Evolutionary conservation across 1,284 basidiomycete genomes (phyloP).

Genomic region (Malassezia cuniculi): DNA sequence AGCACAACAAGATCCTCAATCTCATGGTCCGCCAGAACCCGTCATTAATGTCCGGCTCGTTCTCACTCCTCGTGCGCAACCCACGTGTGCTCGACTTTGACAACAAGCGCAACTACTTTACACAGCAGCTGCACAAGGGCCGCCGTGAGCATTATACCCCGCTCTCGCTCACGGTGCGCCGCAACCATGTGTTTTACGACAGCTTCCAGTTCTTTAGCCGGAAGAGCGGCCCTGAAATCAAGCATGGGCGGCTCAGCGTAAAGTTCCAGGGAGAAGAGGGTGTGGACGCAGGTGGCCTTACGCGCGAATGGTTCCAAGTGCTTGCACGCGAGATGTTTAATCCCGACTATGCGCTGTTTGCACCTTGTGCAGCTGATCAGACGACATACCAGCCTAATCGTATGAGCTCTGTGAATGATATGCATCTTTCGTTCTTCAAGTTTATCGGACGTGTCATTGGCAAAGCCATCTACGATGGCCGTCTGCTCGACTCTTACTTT

Average conservation of each 20-base stretch:
- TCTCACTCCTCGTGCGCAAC: slow-evolving; percentile 89
- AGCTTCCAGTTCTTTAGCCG: slow-evolving; percentile 84
- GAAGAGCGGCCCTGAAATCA: slow-evolving; percentile 87
- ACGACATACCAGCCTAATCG: slow-evolving; percentile 94
- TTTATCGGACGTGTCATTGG: slow-evolving; percentile 97
- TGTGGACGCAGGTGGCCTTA: slow-evolving; percentile 94
- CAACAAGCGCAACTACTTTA: slow-evolving; percentile 98
- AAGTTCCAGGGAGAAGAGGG: slow-evolving; percentile 96
- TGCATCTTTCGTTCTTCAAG: slow-evolving; percentile 94
- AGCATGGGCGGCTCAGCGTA: slow-evolving; percentile 91
- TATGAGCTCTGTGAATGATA: slow-evolving; percentile 67
- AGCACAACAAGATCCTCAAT: slow-evolving; percentile 86
- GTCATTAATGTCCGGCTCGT: slow-evolving; percentile 91
- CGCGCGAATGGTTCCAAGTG: slow-evolving; percentile 96
- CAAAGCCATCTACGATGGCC: slow-evolving; percentile 81
- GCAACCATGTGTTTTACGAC: slow-evolving; percentile 90
- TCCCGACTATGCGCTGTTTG: slow-evolving; percentile 96
- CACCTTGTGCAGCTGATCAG: slow-evolving; percentile 71
- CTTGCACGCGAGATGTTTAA: slow-evolving; percentile 98
- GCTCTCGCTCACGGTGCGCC: slow-evolving; percentile 79
- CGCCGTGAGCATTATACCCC: slow-evolving; percentile 66
- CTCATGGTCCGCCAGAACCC: slow-evolving; percentile 97
- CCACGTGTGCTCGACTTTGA: slow-evolving; percentile 96
- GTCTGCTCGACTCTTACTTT: slow-evolving; percentile 94
- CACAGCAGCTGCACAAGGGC: slow-evolving; percentile 78